Percentiles rank a stretch among this genome's conserved stretches.
Conservation (phyloP, 2,329 filamentous ascomycete genomes). For the Tolypocladium amazonense region DNA sequence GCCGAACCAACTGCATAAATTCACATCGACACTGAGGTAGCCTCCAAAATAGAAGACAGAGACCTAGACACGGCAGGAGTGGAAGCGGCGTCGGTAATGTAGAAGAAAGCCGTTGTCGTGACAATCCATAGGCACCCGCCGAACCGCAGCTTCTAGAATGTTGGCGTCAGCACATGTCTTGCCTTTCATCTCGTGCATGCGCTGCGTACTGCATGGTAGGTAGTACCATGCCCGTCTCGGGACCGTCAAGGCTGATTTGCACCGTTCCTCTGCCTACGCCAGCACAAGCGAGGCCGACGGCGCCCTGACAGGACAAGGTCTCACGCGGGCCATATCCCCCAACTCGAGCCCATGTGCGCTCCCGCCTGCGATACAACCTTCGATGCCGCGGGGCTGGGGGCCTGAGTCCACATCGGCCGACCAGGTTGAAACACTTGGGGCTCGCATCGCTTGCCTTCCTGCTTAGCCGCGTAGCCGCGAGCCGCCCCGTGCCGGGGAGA, state of each 20-base stretch:
- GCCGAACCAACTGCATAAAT: neutral
- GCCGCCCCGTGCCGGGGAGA: neutral
- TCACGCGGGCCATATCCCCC: neutral
- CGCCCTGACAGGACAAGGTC: neutral
- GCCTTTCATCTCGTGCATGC: neutral
- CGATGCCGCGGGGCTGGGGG: neutral
- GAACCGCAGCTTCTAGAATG: neutral
- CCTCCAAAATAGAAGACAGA: neutral
- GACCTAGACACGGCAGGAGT: neutral
- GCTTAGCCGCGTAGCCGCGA: neutral
- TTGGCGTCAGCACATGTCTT: neutral
- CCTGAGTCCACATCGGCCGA: neutral
- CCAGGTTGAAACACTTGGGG: neutral
- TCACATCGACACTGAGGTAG: neutral
- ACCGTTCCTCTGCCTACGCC: neutral
- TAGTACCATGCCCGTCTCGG: neutral
- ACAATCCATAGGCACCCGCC: neutral
- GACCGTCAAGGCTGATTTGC: neutral
- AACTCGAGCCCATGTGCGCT: slow-evolving; percentile 2
- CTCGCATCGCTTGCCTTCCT: neutral
- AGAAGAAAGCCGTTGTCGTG: neutral
- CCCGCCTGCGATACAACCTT: slow-evolving; percentile 4
- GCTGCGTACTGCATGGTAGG: neutral
- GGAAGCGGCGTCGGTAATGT: neutral
- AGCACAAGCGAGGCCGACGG: neutral